Base-by-base conservation (phyloP, 202 grass and related monocot genomes). In the Zizania palustris region DNA sequence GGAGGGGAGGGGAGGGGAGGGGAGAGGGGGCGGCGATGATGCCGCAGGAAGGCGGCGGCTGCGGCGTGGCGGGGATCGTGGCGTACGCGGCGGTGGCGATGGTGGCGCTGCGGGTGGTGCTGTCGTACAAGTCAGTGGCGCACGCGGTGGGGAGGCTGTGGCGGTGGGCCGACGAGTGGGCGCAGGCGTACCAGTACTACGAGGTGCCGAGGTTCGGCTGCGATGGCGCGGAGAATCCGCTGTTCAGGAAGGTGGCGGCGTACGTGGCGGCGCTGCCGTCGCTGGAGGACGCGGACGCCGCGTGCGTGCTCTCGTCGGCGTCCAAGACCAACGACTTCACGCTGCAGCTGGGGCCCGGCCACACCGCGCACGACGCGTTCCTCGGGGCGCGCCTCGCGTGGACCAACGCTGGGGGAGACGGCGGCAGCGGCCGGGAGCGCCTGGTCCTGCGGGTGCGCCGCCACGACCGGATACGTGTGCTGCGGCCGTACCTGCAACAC, bases 101-200 rank as follows among this genome's bases (percentile, higher is more conserved):
- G 74, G 72, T 66, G 73, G 74, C 85, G 45, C 83, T 95, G 60
- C 81, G 92, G 59, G 22, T 79, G 13, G 71, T 91, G 57, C 75
- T 95, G 3, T 99, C 96, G 9, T 90, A 87, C 59, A 96, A 92
- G 72, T 90, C 92, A 72, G 87, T 78, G 72, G 73, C 75, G 60
- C 88, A 89, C 82, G 74, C 77, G 67, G 11, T 78, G 5, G 21
- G 77, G 9, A 76, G 92, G 42, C 75, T 84, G 67, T 99, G 96
- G 92, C 84, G 85, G 18, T 80, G 85, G 75, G 80, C 73, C 3
- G 92, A 92, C 71, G 96, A 96, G 81, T 72, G 85, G 76, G 63
- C 83, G 16, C 96, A 99, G 63, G 96, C 82, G 21, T 99, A 96
- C 81, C 96, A 99, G 85, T 68, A 80, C 81, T 99, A 90, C 88